Evolutionary conservation across 225 moss, liverwort and hornwort species (phyloP), one percentile per base, ranked within the genome.

Genomic region (Antitrichia curtipendula): DNA sequence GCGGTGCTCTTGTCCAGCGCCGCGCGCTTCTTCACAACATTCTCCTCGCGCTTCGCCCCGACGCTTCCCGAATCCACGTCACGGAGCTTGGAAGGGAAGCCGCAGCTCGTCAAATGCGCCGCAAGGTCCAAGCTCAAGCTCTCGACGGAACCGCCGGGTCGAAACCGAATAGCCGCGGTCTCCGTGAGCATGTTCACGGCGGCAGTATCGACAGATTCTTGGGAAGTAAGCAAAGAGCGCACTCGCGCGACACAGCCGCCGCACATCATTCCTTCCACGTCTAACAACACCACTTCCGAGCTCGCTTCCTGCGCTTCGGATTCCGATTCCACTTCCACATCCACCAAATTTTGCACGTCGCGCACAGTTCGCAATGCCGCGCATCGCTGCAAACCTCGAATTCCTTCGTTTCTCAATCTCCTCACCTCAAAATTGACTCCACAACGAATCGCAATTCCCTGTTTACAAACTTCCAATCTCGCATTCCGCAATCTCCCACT

Each of bases 261-360:
- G 87, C 98, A 98, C 98, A 98, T 98, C 98, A 98, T 97, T 36
- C 97, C 98, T 87, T 96, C 94, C 45, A 98, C 97, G 54, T 96
- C 96, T 8, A 98, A 91, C 13, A 98, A 90, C 66, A 97, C 95
- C 63, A 93, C 94, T 34, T 90, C 92, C 43, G 92, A 87, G 29
- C 82, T 83, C 70, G 76, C 38, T 9, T 78, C 90, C 84, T 90
- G 82, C 61, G 14, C 58, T n/a, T 79, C 58, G 10, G 69, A 31
- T 31, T 87, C 85, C 47, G 78, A 86, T 73, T 88, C 90, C 22
- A 78, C 86, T 34, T 63, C 81, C 47, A 47, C 81, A 53, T 87
- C 92, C 57, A 87, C 92, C 45, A 74, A 31, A 64, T 45, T 82
- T 87, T 92, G 62, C 62, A 80, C 84, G 43, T 88, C 90, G 50